A percentile compares a stretch with the other conserved stretches of the same genome.
Conservation (phyloP, 2,329 filamentous ascomycete genomes). For the Zymoseptoria crescenta region DNA sequence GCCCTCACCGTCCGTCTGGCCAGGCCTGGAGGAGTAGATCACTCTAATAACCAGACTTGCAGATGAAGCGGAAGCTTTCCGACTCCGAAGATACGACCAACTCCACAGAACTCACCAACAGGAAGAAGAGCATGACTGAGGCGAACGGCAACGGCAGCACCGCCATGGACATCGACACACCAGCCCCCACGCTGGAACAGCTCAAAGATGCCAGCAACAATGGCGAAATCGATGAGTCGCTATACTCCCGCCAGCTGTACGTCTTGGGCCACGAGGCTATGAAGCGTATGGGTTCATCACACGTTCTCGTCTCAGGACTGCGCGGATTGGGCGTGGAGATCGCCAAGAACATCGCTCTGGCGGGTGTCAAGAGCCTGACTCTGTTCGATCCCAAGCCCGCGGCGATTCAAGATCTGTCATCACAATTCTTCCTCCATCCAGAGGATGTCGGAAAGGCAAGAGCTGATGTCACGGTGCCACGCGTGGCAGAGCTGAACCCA, state of each 20-base stretch:
- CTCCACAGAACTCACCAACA: neutral
- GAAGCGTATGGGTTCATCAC: conserved; percentile 97
- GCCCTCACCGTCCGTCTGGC: conserved; percentile 1
- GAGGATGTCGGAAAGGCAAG: conserved; percentile 88
- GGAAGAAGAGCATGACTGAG: conserved; percentile 6
- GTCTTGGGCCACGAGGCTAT: conserved; percentile 75
- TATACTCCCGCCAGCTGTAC: conserved; percentile 62
- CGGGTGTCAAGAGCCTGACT: conserved; percentile 94
- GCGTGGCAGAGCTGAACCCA: conserved; percentile 88
- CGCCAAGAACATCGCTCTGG: conserved; percentile 96
- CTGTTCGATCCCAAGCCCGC: conserved; percentile 83
- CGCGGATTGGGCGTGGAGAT: conserved; percentile 96
- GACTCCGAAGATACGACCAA: neutral
- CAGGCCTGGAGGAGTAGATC: neutral
- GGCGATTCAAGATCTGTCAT: conserved; percentile 79
- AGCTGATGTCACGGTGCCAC: conserved; percentile 76
- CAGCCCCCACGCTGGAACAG: conserved; percentile 50
- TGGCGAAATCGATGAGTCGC: conserved; percentile 59
- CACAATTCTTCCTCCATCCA: conserved; percentile 89
- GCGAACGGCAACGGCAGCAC: conserved; percentile 30
- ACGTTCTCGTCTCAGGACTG: conserved; percentile 83
- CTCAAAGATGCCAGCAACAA: conserved; percentile 44
- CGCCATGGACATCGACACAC: conserved; percentile 53
- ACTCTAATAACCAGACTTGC: neutral
- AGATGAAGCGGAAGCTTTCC: conserved; percentile 1